Conservation (phyloP, 768 basidiomycete genomes). For the Suillus lakei region DNA sequence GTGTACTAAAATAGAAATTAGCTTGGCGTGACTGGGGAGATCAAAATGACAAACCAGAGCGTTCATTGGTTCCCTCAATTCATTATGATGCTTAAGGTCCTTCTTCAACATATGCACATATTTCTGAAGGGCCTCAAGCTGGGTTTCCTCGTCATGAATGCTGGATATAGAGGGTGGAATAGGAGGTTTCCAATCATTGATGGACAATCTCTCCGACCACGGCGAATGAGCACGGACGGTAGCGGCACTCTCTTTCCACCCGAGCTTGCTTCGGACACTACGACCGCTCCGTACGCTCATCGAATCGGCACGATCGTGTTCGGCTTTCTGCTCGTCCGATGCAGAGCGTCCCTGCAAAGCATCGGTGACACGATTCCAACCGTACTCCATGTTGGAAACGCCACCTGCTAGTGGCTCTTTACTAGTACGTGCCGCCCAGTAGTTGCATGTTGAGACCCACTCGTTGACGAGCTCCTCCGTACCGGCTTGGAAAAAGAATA, state of each 20-base stretch:
- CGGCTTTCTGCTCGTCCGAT: conserved; percentile 60
- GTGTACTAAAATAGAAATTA: conserved; percentile 64
- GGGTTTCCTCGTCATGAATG: conserved; percentile 88
- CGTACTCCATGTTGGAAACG: conserved; percentile 99
- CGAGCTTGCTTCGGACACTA: conserved; percentile 75
- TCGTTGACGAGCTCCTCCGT: conserved; percentile 99
- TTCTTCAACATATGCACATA: conserved; percentile 77
- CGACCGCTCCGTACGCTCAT: conserved; percentile 78
- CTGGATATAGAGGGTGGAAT: conserved; percentile 84
- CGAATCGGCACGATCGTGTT: conserved; percentile 58
- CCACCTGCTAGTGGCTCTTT: conserved; percentile 96
- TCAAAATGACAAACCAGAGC: conserved; percentile 59
- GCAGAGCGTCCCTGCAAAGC: conserved; percentile 53
- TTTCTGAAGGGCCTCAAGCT: conserved; percentile 86
- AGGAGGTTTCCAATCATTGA: conserved; percentile 96
- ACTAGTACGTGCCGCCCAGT: conserved; percentile 96
- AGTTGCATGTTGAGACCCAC: conserved; percentile 99
- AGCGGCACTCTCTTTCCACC: conserved; percentile 68
- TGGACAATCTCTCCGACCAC: conserved; percentile 72
- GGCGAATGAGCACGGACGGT: conserved; percentile 76
- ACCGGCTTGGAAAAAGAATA: conserved; percentile 98
- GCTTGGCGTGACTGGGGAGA: conserved; percentile 3
- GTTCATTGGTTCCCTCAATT: conserved; percentile 81
- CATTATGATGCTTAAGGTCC: conserved; percentile 85
- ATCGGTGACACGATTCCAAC: conserved; percentile 86